Evolutionary conservation across 352 stramenopile species (phyloP), one percentile per base, ranked within the genome.

Genomic region (Phytophthora tubulina): DNA sequence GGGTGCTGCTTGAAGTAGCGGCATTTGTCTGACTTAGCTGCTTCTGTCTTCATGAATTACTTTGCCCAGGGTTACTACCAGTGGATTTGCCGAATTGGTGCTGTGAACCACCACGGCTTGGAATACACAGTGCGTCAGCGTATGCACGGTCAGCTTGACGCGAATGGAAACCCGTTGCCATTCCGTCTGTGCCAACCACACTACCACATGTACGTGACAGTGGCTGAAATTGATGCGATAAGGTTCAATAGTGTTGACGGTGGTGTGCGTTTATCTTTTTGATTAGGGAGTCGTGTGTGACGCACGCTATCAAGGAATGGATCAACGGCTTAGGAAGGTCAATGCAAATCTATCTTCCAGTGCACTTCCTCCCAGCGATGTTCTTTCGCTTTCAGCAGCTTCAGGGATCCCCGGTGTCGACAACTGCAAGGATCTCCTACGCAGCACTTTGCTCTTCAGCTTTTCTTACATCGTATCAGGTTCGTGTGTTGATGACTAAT

Each of bases 391-490:
- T 87, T 53, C 57, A 82, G 57, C 76, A 93, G 46, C 70, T 96
- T 14, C 71, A 85, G 31, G 51, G 41, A 11, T 58, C 82, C 15
- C 89, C 88, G 31, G 46, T 92, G 8, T 79, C 76, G 6, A 81
- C 78, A 36, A 83, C 75, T 3, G 73, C 75, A 11, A 62, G 76
- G 4, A 87, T 93, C 57, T 84, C 82, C 35, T 91, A 89, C 63
- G 81, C 85, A 21, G 86, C 84, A 14, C 73, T 96, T 33, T 90
- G 87, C 54, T 96, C 89, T 21, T 94, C 86, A 39, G 79, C 87
- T 9, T 96, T 96, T 57, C 74, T 96, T 50, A 93, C 89, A 4
- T 92, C 89, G 5, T 93, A 95, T 55, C 86, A 95, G 82, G 88
- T 94, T 50, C 14, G 61, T 56, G 14, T 17, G 30, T 65, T 51